phyloP scores from a whole-genome alignment of 495 filamentous ascomycete species.

The Aspergillus saccharolyticus region DNA sequence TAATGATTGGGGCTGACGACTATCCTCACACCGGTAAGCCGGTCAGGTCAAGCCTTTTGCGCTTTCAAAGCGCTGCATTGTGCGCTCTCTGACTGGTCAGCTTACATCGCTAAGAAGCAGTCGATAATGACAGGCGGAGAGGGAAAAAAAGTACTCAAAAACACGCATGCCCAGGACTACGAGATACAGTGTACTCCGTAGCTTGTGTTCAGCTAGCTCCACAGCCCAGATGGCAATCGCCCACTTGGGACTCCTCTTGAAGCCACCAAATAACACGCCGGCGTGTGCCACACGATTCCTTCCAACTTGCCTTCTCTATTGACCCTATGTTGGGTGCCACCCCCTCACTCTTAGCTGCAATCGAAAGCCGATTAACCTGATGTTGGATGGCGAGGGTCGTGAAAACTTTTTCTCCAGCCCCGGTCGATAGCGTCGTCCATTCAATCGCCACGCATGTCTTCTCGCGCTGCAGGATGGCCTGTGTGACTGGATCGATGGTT shows the following conservation, averaged over 20 bases:
- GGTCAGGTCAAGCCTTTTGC: not conserved
- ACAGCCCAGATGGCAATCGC: not conserved
- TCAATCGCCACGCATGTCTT: not conserved
- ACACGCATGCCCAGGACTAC: no score
- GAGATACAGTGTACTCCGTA: no score
- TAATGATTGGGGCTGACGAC: no score
- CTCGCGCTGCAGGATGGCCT: not conserved
- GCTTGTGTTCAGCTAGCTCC: not conserved
- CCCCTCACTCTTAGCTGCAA: not conserved
- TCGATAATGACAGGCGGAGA: not conserved
- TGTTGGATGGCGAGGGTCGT: not conserved
- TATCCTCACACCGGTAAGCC: not conserved
- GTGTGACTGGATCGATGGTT: slow-evolving; percentile 1
- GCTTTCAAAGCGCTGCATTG: not conserved
- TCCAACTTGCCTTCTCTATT: not conserved
- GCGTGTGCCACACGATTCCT: not conserved
- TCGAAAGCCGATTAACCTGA: not conserved
- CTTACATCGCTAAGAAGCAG: not conserved
- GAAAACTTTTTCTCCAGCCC: not conserved
- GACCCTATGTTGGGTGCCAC: not conserved
- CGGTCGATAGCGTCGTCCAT: not conserved
- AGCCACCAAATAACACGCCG: not conserved
- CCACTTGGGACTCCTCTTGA: not conserved
- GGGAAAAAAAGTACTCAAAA: no score
- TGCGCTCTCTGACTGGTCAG: not conserved